Evolutionary conservation across 345 rosid genomes (phyloP).

Genomic region (Fremontodendron californicum): DNA sequence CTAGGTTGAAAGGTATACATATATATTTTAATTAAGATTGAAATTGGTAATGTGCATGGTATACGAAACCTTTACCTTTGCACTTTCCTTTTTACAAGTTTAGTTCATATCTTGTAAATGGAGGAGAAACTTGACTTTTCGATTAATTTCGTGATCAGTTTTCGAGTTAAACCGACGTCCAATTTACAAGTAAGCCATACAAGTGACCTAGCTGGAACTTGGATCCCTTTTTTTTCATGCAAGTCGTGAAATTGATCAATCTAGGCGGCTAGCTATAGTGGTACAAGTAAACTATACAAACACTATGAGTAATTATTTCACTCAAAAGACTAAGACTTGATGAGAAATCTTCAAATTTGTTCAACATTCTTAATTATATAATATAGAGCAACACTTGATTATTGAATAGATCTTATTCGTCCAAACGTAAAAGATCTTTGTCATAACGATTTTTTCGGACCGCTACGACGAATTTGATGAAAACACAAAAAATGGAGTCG

Average conservation of each 20-base stretch:
- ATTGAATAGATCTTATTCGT: no score
- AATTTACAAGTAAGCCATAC: not conserved
- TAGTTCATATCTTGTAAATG: not conserved
- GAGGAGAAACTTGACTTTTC: not conserved
- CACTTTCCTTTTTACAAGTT: not conserved
- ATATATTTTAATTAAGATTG: not conserved
- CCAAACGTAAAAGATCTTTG: no score
- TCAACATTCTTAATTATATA: no score
- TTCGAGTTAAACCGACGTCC: not conserved
- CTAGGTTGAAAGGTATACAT: not conserved
- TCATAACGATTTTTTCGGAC: no score
- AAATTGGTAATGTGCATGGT: not conserved
- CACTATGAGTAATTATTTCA: no score
- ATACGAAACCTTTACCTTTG: not conserved
- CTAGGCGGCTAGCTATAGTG: not conserved
- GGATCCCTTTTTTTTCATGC: not conserved
- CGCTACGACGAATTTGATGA: no score
- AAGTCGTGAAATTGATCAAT: not conserved
- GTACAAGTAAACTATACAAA: no score
- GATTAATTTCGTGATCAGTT: not conserved
- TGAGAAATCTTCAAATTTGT: no score
- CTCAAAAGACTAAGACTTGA: no score
- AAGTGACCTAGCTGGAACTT: not conserved
- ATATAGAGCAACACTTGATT: no score
- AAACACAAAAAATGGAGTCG: no score